Conservation (phyloP, 768 basidiomycete species). For the Amylocystis lapponica region DNA sequence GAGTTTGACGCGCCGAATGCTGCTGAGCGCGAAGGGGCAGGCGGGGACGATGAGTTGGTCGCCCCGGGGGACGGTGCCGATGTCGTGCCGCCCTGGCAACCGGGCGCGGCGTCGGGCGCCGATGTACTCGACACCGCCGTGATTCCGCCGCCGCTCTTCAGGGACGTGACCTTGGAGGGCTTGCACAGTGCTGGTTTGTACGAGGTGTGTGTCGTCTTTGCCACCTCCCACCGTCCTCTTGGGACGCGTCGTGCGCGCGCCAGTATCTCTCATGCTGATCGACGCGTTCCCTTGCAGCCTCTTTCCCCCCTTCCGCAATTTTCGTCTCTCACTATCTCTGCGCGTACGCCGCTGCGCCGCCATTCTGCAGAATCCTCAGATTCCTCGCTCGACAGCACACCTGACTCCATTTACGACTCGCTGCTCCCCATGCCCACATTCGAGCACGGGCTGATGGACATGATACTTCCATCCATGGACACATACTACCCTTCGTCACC, state of each 20-base stretch:
- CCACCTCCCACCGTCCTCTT: neutral
- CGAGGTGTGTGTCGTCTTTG: slow-evolving; percentile 16
- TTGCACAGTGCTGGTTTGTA: slow-evolving; percentile 8
- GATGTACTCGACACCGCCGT: slow-evolving; percentile 2
- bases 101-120: slow-evolving; percentile 3
- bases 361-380: slow-evolving; percentile 15
- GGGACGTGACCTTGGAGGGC: slow-evolving; percentile 13
- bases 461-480: neutral
- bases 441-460: slow-evolving; percentile 21
- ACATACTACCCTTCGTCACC: neutral
- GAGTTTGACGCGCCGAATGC: neutral
- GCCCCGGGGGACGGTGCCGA: neutral
- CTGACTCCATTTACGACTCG: slow-evolving; percentile 8
- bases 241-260: slow-evolving; percentile 1
- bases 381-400: slow-evolving; percentile 14
- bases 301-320: slow-evolving; percentile 38
- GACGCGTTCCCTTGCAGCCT: slow-evolving; percentile 18
- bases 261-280: slow-evolving; percentile 5
- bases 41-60: slow-evolving; percentile 7
- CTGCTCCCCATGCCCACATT: slow-evolving; percentile 10
- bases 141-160: slow-evolving; percentile 8
- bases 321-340: slow-evolving; percentile 51
- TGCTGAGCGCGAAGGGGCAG: slow-evolving; percentile 27
- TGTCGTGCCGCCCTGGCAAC: slow-evolving; percentile 3
- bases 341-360: slow-evolving; percentile 40